Percentiles rank a stretch among this genome's conserved stretches.
These are phyloP conservation scores for Pouteria campechiana DNA, from an alignment of 179 eudicot genomes.

Conservation along the genomic window DNA sequence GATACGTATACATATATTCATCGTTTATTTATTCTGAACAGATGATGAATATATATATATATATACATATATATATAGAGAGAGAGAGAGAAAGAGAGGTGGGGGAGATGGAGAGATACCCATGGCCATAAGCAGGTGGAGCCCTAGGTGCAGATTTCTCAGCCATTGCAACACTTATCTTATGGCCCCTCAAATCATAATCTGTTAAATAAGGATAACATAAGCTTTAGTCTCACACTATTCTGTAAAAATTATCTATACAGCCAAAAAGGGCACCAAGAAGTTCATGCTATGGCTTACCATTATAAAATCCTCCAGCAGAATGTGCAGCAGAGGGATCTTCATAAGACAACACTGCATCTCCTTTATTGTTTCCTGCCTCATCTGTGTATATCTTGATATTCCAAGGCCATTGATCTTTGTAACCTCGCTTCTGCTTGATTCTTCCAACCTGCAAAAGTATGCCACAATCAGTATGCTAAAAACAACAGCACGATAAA, in stretches of 20 bases:
- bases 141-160: conserved; percentile 70
- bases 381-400: conserved; percentile 91
- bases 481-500: too few species aligned
- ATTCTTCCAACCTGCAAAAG: conserved; percentile 69
- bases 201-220: conserved; percentile 13
- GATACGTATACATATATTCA: too few species aligned
- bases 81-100: too few species aligned
- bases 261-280: background rate
- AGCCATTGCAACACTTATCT: conserved; percentile 69
- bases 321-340: conserved; percentile 95
- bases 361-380: conserved; percentile 81
- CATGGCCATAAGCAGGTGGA: conserved; percentile 34
- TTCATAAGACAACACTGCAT: conserved; percentile 78
- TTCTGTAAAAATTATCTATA: too few species aligned
- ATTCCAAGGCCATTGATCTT: conserved; percentile 98
- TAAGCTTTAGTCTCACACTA: too few species aligned
- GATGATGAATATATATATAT: too few species aligned
- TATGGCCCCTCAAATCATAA: conserved; percentile 52
- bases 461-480: too few species aligned
- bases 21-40: too few species aligned
- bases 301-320: conserved; percentile 76
- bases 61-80: too few species aligned
- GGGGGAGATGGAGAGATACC: conserved; percentile 17
- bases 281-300: conserved; percentile 19
- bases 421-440: conserved; percentile 90